Conservation (phyloP, 495 filamentous ascomycete genomes). For the Talaromyces borbonicus region DNA sequence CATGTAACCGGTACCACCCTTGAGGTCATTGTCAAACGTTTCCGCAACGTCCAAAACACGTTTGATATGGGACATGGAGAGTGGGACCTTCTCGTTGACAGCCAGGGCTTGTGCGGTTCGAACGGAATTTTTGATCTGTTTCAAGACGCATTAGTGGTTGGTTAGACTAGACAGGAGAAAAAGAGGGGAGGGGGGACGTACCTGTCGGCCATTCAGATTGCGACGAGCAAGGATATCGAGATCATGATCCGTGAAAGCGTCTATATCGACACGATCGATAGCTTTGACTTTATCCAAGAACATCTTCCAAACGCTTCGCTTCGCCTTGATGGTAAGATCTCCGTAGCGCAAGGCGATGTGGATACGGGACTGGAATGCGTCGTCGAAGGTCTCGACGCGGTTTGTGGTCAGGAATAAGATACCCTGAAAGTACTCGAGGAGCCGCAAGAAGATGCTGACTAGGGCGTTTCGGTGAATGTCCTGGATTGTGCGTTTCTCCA, state of each 20-base stretch:
- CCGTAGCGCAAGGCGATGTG: constrained; percentile 72
- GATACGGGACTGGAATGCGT: constrained; percentile 59
- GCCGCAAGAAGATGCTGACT: constrained; percentile 63
- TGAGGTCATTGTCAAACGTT: constrained; percentile 70
- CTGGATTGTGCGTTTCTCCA: constrained; percentile 59
- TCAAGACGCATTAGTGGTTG: constrained; percentile 4
- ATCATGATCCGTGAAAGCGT: constrained; percentile 58
- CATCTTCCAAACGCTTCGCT: constrained; percentile 78
- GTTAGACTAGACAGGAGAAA: neutral
- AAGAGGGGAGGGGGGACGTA: constrained; percentile 18
- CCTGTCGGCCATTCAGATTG: constrained; percentile 80
- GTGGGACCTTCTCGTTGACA: constrained; percentile 57
- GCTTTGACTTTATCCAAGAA: constrained; percentile 64
- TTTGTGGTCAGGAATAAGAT: constrained; percentile 78
- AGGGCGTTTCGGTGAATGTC: constrained; percentile 71
- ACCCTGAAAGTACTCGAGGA: constrained; percentile 69
- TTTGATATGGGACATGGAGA: constrained; percentile 75
- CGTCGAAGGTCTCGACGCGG: constrained; percentile 63
- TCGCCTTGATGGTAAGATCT: constrained; percentile 63
- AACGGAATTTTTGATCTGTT: constrained; percentile 83
- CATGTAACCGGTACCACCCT: constrained; percentile 50
- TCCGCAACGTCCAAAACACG: constrained; percentile 73
- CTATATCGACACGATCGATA: constrained; percentile 49
- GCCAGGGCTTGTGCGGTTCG: constrained; percentile 79
- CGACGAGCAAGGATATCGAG: constrained; percentile 56